Evolutionary conservation across 495 filamentous ascomycete species (phyloP).

Genomic region (Immersiella caudata): DNA sequence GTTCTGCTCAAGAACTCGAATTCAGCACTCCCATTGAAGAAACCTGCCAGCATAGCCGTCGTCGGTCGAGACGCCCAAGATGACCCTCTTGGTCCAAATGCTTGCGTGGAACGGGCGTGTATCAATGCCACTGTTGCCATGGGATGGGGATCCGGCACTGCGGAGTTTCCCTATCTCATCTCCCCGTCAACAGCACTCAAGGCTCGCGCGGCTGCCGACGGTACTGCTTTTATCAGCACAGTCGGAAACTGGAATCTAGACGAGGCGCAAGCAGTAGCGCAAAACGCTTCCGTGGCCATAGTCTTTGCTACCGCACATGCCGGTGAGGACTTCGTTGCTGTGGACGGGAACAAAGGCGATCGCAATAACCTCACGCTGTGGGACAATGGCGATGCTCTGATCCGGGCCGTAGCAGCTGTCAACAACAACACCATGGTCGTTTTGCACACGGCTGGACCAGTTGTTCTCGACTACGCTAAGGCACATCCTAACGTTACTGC

Average conservation of each 20-base stretch:
- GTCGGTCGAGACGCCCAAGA: slow-evolving; percentile 67
- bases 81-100: slow-evolving; percentile 48
- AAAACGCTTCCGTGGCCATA: slow-evolving; percentile 47
- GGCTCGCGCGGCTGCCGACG: slow-evolving; percentile 35
- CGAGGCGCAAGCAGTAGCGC: slow-evolving; percentile 41
- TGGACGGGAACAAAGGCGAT: slow-evolving; percentile 62
- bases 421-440: slow-evolving; percentile 60
- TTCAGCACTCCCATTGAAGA: slow-evolving; percentile 55
- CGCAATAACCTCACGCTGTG: slow-evolving; percentile 53
- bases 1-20: slow-evolving; percentile 67
- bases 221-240: slow-evolving; percentile 35
- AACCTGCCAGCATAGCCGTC: slow-evolving; percentile 57
- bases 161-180: slow-evolving; percentile 69
- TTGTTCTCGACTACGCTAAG: slow-evolving; percentile 49
- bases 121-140: slow-evolving; percentile 59
- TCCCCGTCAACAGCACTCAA: slow-evolving; percentile 59
- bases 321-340: slow-evolving; percentile 58
- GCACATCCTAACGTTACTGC: slow-evolving; percentile 62
- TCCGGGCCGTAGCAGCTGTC: slow-evolving; percentile 49
- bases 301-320: slow-evolving; percentile 61
- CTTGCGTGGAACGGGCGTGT: slow-evolving; percentile 49
- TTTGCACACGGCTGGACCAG: slow-evolving; percentile 56
- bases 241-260: slow-evolving; percentile 42
- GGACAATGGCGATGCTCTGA: slow-evolving; percentile 55
- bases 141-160: slow-evolving; percentile 61